phyloP scores from a whole-genome alignment of 331 rosid species.

The Arachis monticola region DNA sequence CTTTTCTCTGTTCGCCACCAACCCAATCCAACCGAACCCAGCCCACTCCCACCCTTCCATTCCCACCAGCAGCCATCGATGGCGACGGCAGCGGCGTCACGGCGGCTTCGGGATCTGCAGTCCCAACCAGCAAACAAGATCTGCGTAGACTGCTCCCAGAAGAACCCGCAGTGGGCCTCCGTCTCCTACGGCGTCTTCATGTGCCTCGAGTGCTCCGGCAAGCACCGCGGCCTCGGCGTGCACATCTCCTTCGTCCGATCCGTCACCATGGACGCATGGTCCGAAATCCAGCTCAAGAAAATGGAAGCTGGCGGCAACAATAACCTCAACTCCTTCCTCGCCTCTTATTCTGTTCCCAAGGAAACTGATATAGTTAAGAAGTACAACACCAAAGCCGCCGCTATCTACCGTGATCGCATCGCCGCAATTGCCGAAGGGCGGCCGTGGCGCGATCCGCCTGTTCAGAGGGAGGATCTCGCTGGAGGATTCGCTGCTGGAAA shows the following conservation, averaged over 20 bases:
- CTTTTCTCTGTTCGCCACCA: no score
- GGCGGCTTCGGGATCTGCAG: slow-evolving; percentile 92
- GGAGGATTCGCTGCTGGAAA: slow-evolving; percentile 38
- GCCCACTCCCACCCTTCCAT: neutral
- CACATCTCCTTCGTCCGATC: slow-evolving; percentile 98
- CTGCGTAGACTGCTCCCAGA: slow-evolving; percentile 94
- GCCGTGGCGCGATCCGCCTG: slow-evolving; percentile 88
- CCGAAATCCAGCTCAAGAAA: slow-evolving; percentile 89
- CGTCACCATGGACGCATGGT: slow-evolving; percentile 98
- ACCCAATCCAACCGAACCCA: no score
- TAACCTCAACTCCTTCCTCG: slow-evolving; percentile 71
- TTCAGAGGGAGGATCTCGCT: slow-evolving; percentile 63
- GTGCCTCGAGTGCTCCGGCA: slow-evolving; percentile 98
- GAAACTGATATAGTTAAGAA: slow-evolving; percentile 85
- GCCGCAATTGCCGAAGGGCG: slow-evolving; percentile 88
- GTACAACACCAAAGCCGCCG: slow-evolving; percentile 85
- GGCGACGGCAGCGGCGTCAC: slow-evolving; percentile 92
- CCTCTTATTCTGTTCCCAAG: slow-evolving; percentile 70
- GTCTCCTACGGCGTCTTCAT: slow-evolving; percentile 95
- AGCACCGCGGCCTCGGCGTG: slow-evolving; percentile 98
- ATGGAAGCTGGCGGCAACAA: slow-evolving; percentile 97
- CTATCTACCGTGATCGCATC: slow-evolving; percentile 79
- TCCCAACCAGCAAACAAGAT: slow-evolving; percentile 77
- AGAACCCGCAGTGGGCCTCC: slow-evolving; percentile 98
- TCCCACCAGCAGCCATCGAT: neutral